Conservation (phyloP, 208 protist species). For the Trypanosoma grayi region DNA sequence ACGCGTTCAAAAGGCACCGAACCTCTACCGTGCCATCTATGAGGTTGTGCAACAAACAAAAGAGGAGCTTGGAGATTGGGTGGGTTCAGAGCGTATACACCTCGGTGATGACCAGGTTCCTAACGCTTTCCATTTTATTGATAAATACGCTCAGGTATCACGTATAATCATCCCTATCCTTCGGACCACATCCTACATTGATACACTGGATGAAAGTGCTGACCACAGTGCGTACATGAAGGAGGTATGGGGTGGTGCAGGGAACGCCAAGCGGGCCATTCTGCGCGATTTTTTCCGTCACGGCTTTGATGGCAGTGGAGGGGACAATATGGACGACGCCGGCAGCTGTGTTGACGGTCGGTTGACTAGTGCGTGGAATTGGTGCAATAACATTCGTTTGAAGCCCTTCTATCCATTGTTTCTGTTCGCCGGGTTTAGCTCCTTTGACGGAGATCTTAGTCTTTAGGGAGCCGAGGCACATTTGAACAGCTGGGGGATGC, state of each 20-base stretch:
- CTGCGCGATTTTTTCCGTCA: slow-evolving; percentile 96
- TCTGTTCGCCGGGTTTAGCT: slow-evolving; percentile 93
- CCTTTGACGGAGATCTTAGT: slow-evolving; percentile 96
- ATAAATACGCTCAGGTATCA: slow-evolving; percentile 98
- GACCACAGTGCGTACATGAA: slow-evolving; percentile 78
- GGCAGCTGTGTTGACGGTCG: slow-evolving; percentile 98
- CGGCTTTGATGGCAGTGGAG: slow-evolving; percentile 95
- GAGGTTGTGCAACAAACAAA: slow-evolving; percentile 87
- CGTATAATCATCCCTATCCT: slow-evolving; percentile 96
- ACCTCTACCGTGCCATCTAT: slow-evolving; percentile 83
- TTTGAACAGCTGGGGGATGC: too few species aligned
- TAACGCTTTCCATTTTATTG: slow-evolving; percentile 98
- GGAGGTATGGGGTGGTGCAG: slow-evolving; percentile 65
- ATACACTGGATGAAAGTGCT: slow-evolving; percentile 52
- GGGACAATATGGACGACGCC: slow-evolving; percentile 97
- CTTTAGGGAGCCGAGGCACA: too few species aligned
- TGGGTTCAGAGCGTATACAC: slow-evolving; percentile 94
- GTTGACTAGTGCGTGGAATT: slow-evolving; percentile 98
- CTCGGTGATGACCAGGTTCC: slow-evolving; percentile 97
- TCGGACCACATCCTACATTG: slow-evolving; percentile 77
- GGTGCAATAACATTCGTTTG: slow-evolving; percentile 93
- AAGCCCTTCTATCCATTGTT: slow-evolving; percentile 97
- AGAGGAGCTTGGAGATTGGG: slow-evolving; percentile 84
- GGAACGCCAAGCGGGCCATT: slow-evolving; percentile 78
- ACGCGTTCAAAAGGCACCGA: slow-evolving; percentile 91